Percentiles rank a stretch among this genome's conserved stretches.
Evolutionary conservation across 768 basidiomycete species (phyloP).

Genomic region (Mycena venus): DNA sequence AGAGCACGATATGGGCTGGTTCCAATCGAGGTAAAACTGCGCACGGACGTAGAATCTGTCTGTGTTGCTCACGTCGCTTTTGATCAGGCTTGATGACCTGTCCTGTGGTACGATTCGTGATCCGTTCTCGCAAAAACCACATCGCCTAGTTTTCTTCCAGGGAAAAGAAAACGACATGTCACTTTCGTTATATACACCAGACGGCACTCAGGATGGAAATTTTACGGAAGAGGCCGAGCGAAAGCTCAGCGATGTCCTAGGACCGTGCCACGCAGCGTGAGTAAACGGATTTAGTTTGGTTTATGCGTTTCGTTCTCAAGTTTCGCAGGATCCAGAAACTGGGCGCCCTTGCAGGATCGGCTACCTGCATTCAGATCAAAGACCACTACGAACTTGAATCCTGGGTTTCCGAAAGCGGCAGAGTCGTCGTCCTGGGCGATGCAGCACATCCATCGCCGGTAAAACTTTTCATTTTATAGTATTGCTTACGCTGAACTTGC

Average conservation of each 20-base stretch:
- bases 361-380: slow-evolving; percentile 12
- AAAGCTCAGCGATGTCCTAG: slow-evolving; percentile 5
- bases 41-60: background rate
- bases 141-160: background rate
- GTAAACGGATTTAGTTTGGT: background rate
- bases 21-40: background rate
- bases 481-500: background rate
- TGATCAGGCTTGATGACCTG: background rate
- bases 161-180: background rate
- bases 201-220: slow-evolving; percentile 4
- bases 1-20: background rate
- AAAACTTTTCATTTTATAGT: background rate
- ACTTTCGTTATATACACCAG: slow-evolving; percentile 11
- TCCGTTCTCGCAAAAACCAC: no score
- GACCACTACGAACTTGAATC: slow-evolving; percentile 15
- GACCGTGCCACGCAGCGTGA: slow-evolving; percentile 8
- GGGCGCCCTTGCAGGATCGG: slow-evolving; percentile 5
- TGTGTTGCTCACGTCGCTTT: background rate
- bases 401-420: slow-evolving; percentile 24
- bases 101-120: background rate
- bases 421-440: slow-evolving; percentile 13
- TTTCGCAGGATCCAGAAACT: slow-evolving; percentile 5
- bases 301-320: background rate
- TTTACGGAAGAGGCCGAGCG: background rate
- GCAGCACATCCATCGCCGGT: slow-evolving; percentile 30